Percentiles rank a stretch among this genome's conserved stretches.
phyloP scores from a whole-genome alignment of 495 filamentous ascomycete species.

The Trichoderma orchidacearum region DNA sequence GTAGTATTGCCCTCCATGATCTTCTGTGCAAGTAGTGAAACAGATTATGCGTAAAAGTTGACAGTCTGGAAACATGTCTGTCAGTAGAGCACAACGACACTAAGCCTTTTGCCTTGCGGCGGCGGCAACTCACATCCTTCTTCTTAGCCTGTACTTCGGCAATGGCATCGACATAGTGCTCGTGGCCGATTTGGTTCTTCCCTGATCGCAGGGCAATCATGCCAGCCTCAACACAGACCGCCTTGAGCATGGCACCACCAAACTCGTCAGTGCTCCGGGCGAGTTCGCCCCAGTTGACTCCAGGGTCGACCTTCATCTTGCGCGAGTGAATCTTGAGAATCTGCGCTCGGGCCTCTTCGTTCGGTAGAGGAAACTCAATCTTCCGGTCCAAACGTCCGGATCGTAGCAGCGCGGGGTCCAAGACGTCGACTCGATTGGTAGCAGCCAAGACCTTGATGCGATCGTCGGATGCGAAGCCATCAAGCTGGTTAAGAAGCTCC shows the following conservation, averaged over 20 bases:
- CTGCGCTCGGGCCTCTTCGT: conserved; percentile 93
- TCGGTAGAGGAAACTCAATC: conserved; percentile 99
- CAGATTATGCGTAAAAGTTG: conserved; percentile 48
- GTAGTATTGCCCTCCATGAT: neutral
- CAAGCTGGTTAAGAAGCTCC: conserved; percentile 96
- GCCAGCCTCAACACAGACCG: conserved; percentile 95
- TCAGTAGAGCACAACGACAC: neutral
- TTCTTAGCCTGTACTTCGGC: conserved; percentile 96
- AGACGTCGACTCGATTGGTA: conserved; percentile 94
- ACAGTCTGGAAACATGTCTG: conserved; percentile 27
- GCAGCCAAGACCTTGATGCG: conserved; percentile 97
- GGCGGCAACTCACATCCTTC: conserved; percentile 56
- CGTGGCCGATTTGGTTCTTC: conserved; percentile 86
- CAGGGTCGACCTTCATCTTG: conserved; percentile 94
- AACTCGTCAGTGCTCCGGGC: conserved; percentile 98
- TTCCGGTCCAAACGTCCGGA: conserved; percentile 94
- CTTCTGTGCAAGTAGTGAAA: conserved; percentile 6
- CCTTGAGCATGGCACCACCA: conserved; percentile 93
- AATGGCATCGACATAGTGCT: conserved; percentile 99
- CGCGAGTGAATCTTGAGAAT: conserved; percentile 94
- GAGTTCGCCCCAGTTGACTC: conserved; percentile 92
- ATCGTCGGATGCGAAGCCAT: conserved; percentile 98
- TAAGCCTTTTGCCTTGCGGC: neutral
- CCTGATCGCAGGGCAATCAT: conserved; percentile 96
- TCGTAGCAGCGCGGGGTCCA: conserved; percentile 87